Conservation (phyloP, 169 alveolate species). For the Cyclospora cayetanensis region DNA sequence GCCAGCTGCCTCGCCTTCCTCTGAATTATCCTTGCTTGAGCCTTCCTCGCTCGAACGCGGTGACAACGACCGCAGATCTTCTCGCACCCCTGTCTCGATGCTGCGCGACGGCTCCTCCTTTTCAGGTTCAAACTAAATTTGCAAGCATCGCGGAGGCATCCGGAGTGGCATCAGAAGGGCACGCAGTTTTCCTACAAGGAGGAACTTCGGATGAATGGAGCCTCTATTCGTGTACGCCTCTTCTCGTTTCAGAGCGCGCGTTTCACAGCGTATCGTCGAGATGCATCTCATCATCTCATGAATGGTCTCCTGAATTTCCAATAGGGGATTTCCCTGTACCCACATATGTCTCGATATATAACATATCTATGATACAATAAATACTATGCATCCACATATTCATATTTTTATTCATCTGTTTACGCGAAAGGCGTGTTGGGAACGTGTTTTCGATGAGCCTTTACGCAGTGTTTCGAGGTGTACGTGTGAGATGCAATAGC, state of each 20-base stretch:
- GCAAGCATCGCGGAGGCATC: neutral
- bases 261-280: no score
- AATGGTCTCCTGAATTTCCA: no score
- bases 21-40: no score
- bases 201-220: conserved; percentile 70
- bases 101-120: no score
- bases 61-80: no score
- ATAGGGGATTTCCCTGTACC: neutral
- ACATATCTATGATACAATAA: neutral
- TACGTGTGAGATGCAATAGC: neutral
- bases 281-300: no score
- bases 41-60: no score
- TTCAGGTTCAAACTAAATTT: neutral
- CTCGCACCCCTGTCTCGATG: no score
- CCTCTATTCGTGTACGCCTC: conserved; percentile 51
- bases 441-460: neutral
- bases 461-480: neutral
- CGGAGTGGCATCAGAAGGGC: neutral
- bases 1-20: no score
- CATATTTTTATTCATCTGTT: neutral
- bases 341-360: neutral
- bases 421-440: neutral
- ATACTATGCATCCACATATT: neutral
- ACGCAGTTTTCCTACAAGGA: conserved; percentile 56
- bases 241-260: no score